A percentile compares a stretch with the other conserved stretches of the same genome.
Conservation (phyloP, 1,284 basidiomycete genomes). For the Cryptococcus sp. region DNA sequence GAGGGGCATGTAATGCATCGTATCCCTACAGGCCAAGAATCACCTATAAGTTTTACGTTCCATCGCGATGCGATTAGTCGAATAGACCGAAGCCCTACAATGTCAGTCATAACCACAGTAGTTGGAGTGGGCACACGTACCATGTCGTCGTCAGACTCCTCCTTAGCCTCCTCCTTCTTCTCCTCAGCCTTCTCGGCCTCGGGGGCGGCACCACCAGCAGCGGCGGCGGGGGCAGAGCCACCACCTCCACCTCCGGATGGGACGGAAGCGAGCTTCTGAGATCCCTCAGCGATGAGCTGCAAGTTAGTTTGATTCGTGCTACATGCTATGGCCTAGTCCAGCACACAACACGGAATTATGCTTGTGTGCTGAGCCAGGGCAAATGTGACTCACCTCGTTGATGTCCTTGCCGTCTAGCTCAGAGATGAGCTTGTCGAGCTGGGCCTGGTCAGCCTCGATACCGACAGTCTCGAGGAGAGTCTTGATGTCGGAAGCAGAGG, state of each 20-base stretch:
- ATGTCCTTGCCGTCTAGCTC: conserved; percentile 93
- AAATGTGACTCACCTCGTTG: conserved; percentile 58
- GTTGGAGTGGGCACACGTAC: conserved; percentile 51
- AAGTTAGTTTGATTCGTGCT: conserved; percentile 5
- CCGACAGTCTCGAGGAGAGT: conserved; percentile 81
- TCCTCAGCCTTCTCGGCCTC: conserved; percentile 62
- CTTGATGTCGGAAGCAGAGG: conserved; percentile 85
- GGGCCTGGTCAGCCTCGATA: conserved; percentile 81
- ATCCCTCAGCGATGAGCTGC: conserved; percentile 90
- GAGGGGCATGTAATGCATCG: neutral
- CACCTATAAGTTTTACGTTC: neutral
- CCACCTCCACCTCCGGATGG: conserved; percentile 61
- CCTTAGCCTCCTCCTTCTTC: conserved; percentile 77
- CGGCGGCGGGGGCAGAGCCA: conserved; percentile 52
- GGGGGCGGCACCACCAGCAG: conserved; percentile 59
- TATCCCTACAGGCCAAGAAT: neutral
- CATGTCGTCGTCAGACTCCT: conserved; percentile 82
- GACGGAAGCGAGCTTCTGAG: conserved; percentile 59
- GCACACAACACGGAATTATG: no score
- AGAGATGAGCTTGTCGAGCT: conserved; percentile 78
- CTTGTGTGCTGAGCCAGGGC: no score
- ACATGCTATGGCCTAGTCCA: no score
- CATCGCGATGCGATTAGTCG: conserved; percentile 55
- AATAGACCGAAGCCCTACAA: conserved; percentile 72
- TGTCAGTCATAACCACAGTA: conserved; percentile 1